Evolutionary conservation across 1,284 basidiomycete genomes (phyloP).

Genomic region (Inonotus obliquus): DNA sequence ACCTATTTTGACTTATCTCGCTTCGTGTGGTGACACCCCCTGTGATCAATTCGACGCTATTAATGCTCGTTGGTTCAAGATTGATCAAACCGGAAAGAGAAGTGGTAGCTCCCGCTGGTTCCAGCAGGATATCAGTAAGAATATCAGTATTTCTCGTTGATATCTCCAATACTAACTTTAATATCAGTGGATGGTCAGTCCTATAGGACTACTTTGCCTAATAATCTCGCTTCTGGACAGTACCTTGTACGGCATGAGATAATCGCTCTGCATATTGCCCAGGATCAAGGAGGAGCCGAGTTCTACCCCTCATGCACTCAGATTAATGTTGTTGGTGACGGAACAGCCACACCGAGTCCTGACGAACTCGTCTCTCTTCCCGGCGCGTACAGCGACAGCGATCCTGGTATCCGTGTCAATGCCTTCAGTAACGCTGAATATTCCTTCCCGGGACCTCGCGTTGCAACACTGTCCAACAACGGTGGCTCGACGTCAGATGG

Average conservation of each 20-base stretch:
- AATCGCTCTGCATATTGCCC: constrained; percentile 62
- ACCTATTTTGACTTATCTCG: constrained; percentile 69
- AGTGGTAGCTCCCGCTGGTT: constrained; percentile 32
- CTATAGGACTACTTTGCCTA: constrained; percentile 49
- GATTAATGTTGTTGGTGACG: constrained; percentile 48
- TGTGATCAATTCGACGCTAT: constrained; percentile 58
- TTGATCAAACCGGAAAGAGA: constrained; percentile 41
- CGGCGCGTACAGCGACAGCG: constrained; percentile 56
- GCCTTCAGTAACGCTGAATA: constrained; percentile 26
- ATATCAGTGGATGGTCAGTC: constrained; percentile 32
- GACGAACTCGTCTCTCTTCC: constrained; percentile 54
- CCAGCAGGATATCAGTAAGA: constrained; percentile 34
- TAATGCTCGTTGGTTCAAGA: constrained; percentile 69
- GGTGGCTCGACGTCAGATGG: neutral
- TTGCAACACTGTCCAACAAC: neutral
- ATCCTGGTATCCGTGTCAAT: constrained; percentile 54
- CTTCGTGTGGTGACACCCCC: constrained; percentile 49
- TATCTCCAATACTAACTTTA: neutral
- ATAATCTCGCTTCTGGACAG: constrained; percentile 50
- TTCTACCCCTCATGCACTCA: constrained; percentile 73
- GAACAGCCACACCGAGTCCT: constrained; percentile 36
- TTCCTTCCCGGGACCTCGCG: constrained; percentile 9
- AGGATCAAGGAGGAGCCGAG: constrained; percentile 49
- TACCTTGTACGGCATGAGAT: constrained; percentile 73
- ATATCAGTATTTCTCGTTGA: neutral